Evolutionary conservation across 2,329 filamentous ascomycete genomes (phyloP).

Genomic region (Venturiaceae sp.): DNA sequence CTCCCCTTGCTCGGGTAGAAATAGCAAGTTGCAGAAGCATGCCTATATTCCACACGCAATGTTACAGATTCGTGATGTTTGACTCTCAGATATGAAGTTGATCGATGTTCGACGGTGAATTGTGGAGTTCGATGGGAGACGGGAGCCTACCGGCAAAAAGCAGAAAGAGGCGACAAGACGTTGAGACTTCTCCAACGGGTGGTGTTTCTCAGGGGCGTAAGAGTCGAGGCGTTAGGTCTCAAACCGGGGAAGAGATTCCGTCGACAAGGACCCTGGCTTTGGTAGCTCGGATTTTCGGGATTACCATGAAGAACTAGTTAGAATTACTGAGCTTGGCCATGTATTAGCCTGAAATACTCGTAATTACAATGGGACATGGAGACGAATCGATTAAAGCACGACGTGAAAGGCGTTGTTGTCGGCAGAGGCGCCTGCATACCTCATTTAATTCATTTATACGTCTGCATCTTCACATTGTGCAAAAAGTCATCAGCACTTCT

Average conservation of each 20-base stretch:
- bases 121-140: background rate
- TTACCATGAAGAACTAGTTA: background rate
- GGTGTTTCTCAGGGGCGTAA: constrained; percentile 2
- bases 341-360: background rate
- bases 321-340: background rate
- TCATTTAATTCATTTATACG: too few species aligned
- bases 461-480: too few species aligned
- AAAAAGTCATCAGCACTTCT: too few species aligned
- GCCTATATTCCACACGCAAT: background rate
- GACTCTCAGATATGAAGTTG: background rate
- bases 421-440: too few species aligned
- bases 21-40: background rate
- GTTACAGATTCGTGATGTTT: background rate
- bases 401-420: background rate
- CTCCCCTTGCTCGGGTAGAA: background rate
- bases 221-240: background rate
- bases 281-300: background rate
- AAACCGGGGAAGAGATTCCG: background rate
- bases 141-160: background rate
- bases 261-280: background rate
- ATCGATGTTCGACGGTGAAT: background rate
- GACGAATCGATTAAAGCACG: background rate
- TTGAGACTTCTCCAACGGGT: background rate
- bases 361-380: background rate
- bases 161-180: background rate